Conservation (phyloP, 208 protist species). For the Herpetomonas muscarum region DNA sequence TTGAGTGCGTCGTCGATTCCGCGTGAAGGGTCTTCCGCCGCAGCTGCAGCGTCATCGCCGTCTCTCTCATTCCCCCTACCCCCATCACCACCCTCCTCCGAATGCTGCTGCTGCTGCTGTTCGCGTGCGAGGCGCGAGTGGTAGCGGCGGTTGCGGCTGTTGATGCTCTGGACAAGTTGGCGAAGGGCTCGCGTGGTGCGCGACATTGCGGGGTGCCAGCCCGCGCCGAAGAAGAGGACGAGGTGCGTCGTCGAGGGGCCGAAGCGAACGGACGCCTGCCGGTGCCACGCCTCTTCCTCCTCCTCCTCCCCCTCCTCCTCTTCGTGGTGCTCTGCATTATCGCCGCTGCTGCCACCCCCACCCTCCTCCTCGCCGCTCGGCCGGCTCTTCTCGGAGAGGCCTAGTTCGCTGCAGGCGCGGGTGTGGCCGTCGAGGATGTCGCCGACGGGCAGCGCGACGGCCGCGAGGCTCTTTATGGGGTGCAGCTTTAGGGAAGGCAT, state of each 20-base stretch:
- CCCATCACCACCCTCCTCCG: no score
- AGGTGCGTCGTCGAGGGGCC: constrained; percentile 30
- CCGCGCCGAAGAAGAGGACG: constrained; percentile 49
- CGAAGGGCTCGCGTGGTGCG: constrained; percentile 29
- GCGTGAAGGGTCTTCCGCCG: no score
- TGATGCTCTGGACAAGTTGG: constrained; percentile 20
- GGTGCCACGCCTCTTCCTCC: constrained; percentile 19
- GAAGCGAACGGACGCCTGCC: constrained; percentile 9
- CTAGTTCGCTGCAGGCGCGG: not conserved
- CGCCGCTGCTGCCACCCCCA: not conserved
- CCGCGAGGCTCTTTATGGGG: constrained; percentile 6
- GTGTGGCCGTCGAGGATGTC: constrained; percentile 7
- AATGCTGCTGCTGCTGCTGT: no score
- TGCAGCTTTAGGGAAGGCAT: not conserved
- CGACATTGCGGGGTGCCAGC: constrained; percentile 54
- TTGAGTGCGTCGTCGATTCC: no score
- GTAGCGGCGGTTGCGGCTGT: constrained; percentile 1
- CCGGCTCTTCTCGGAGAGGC: not conserved
- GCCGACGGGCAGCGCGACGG: constrained; percentile 6
- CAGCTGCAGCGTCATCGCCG: no score
- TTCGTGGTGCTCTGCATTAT: not conserved
- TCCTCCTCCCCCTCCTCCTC: constrained; percentile 1
- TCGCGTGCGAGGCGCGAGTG: not conserved
- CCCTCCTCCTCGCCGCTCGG: not conserved
- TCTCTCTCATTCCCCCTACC: no score